These are phyloP conservation scores for Trichoderma lentiforme DNA, from an alignment of 2,329 filamentous ascomycete species.

Conservation along the genomic window DNA sequence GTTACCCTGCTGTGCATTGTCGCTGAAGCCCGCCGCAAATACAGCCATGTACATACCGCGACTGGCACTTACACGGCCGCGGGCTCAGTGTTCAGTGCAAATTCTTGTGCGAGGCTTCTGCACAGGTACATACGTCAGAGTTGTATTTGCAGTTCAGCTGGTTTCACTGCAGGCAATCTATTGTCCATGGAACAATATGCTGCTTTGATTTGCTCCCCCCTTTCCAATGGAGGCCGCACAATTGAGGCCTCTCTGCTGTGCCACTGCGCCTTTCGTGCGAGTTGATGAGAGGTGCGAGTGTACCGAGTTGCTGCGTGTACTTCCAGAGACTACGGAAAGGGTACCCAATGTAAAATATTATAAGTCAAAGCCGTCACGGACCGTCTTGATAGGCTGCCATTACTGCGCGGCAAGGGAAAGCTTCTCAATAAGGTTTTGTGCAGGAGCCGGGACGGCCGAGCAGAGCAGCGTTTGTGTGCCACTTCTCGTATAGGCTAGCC, in stretches of 20 bases:
- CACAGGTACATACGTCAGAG: not conserved
- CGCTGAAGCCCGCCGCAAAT: not conserved
- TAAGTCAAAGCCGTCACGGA: not conserved
- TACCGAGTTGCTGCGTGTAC: not conserved
- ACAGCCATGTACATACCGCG: not conserved
- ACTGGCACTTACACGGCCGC: not conserved
- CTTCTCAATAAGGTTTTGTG: not conserved
- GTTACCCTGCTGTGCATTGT: not conserved
- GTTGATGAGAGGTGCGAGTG: not conserved
- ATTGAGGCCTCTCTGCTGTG: not conserved
- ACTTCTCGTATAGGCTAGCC: not conserved
- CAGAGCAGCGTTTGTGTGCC: not conserved
- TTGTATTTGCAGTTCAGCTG: not conserved
- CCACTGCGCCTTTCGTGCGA: not conserved
- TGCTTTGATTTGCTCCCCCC: not conserved
- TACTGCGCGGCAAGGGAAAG: not conserved
- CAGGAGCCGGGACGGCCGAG: conserved; percentile 10
- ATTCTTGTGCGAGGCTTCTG: not conserved
- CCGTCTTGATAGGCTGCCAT: not conserved
- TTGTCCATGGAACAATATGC: not conserved
- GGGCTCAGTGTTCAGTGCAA: conserved; percentile 2
- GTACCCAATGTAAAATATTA: too few species aligned
- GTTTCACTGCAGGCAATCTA: conserved; percentile 3
- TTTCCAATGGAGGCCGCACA: not conserved
- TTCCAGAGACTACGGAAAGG: not conserved